Percentiles rank a stretch among this genome's conserved stretches.
phyloP scores from a whole-genome alignment of 129 eudicot species.

The Pittosporum tobira region DNA sequence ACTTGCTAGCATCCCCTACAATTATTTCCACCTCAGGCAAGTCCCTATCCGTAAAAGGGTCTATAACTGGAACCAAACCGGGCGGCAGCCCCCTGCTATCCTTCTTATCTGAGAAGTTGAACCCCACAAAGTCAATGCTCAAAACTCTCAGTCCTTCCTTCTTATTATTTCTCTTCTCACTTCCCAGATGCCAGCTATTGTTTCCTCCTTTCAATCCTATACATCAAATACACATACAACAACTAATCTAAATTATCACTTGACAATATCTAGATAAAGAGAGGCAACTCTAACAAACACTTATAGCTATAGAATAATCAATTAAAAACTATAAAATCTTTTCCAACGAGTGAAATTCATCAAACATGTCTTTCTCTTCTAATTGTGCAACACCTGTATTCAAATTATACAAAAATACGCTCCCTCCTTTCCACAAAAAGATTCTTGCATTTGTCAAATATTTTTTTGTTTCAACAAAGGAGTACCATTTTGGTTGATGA shows the following conservation, averaged over 20 bases:
- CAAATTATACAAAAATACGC: too few relatives aligned
- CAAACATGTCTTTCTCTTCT: neutral
- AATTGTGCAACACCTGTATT: neutral
- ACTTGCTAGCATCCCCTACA: constrained; percentile 71
- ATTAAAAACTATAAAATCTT: neutral
- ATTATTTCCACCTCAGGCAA: constrained; percentile 74
- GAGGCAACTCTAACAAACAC: neutral
- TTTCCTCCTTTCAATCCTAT: constrained; percentile 31
- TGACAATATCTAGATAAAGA: neutral
- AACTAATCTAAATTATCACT: neutral
- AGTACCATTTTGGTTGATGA: too few relatives aligned
- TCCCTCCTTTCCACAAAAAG: too few relatives aligned
- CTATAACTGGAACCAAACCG: constrained; percentile 53
- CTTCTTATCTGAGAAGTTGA: constrained; percentile 72
- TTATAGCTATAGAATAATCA: neutral
- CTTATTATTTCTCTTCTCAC: constrained; percentile 23
- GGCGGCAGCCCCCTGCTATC: constrained; percentile 72
- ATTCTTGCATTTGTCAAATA: too few relatives aligned
- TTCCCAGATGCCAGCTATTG: constrained; percentile 6
- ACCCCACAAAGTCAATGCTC: constrained; percentile 72
- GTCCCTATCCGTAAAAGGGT: constrained; percentile 53
- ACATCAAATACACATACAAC: constrained; percentile 8
- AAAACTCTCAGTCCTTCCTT: constrained; percentile 44
- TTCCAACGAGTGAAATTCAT: neutral
- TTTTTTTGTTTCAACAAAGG: too few relatives aligned